A percentile compares a stretch with the other conserved stretches of the same genome.
phyloP scores from a whole-genome alignment of 768 basidiomycete genomes.

The Lactifluus subvellereus region DNA sequence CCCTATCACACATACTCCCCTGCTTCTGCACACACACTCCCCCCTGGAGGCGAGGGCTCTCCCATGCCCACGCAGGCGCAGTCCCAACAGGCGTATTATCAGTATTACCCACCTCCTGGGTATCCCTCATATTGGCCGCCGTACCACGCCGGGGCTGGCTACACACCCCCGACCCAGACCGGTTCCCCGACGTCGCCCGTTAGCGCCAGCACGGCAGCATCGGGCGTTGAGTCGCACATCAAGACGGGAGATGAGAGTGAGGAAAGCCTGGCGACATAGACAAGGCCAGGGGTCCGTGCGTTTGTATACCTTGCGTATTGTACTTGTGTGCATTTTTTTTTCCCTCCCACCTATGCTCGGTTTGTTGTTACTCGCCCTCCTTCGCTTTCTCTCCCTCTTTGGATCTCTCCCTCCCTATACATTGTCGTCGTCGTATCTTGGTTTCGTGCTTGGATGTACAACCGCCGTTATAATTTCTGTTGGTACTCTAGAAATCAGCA shows the following conservation, averaged over 20 bases:
- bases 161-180: conserved; percentile 12
- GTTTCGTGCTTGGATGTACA: conserved; percentile 16
- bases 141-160: conserved; percentile 7
- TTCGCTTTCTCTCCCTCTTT: background rate
- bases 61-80: conserved; percentile 6
- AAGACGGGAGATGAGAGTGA: conserved; percentile 21
- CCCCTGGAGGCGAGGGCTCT: conserved; percentile 10
- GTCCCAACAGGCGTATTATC: conserved; percentile 20
- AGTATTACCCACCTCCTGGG: conserved; percentile 21
- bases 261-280: conserved; percentile 13
- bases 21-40: background rate
- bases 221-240: conserved; percentile 20
- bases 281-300: background rate
- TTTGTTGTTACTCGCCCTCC: conserved; percentile 1
- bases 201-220: conserved; percentile 19
- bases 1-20: conserved; percentile 14
- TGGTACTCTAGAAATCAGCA: conserved; percentile 15
- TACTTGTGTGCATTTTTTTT: conserved; percentile 10
- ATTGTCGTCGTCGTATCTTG: background rate
- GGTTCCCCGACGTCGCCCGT: conserved; percentile 20
- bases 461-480: conserved; percentile 7
- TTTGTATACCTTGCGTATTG: conserved; percentile 14
- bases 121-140: conserved; percentile 23
- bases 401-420: conserved; percentile 13
- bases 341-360: background rate